Base-by-base conservation (phyloP, 768 basidiomycete species). In the Arthromyces matolae region DNA sequence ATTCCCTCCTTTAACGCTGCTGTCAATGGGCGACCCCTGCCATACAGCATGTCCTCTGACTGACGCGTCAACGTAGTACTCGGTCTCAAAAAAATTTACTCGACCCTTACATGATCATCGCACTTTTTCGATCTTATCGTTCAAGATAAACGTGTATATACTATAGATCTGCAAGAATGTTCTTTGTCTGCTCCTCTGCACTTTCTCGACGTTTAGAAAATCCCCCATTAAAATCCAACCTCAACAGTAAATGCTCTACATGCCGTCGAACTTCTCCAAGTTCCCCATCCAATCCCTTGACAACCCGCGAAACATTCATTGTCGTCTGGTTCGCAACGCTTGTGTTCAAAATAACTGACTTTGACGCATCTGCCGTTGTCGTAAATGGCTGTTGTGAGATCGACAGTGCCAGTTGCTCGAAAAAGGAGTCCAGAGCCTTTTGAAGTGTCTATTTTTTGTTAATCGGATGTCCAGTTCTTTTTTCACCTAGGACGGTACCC, bases 201-300 rank as follows among this genome's bases (percentile, higher is more conserved):
- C 51, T 58, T 59, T 53, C 63, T 32, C 67, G 64, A 10, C 73
- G 71, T 25, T 71, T 78, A 13, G 87, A 87, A 53, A 89, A 80
- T 37, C 74, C 79, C 10, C 84, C 88, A 56, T 91, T 93, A 62
- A 93, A 89, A 66, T 95, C 93, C 10, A 95, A 67, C 31, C 89
- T 78, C 25, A 95, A 71, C 33, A 94, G 63, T 46, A 95, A 62
- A 19, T 90, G 78, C 62, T 95, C 93, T 9, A 93, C 78, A 61
- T 89, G 89, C 53, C 90, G 74, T 33, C 86, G 75, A 45, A 86
- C 85, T 45, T 86, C 78, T 36, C 79, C 84, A 22, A 58, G 49
- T 29, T 81, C 81, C 45, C 75, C 77, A 49, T 84, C 84, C 40
- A 71, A 57, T 9, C 75, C 72, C 56, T 74, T 80, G 10, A 66